Conservation (phyloP, 257 asterid species). For the Cordia subcordata region DNA sequence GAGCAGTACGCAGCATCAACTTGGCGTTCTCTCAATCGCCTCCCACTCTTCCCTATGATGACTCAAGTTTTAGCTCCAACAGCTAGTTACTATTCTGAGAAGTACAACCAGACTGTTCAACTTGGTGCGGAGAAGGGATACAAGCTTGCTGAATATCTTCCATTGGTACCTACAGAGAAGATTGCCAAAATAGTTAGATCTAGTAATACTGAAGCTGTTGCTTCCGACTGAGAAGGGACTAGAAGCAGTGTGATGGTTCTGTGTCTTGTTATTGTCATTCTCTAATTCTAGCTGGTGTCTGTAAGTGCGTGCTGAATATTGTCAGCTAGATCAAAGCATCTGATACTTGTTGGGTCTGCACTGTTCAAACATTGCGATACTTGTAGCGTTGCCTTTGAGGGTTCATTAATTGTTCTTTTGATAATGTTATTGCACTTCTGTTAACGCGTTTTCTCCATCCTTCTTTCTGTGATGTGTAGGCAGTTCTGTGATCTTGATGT, state of each 20-base stretch:
- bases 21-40: conserved; percentile 60
- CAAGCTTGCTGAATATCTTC: conserved; percentile 67
- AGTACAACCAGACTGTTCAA: conserved; percentile 68
- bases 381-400: too few relatives aligned
- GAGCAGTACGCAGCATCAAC: conserved; percentile 72
- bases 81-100: conserved; percentile 60
- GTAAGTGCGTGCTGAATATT: neutral
- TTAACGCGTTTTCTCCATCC: too few relatives aligned
- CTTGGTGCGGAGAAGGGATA: conserved; percentile 62
- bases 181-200: conserved; percentile 51
- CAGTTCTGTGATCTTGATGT: too few relatives aligned
- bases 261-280: neutral
- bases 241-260: conserved; percentile 21
- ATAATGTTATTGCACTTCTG: too few relatives aligned
- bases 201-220: conserved; percentile 16
- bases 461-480: too few relatives aligned
- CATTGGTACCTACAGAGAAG: conserved; percentile 70
- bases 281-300: neutral
- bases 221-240: conserved; percentile 3
- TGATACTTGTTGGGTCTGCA: too few relatives aligned
- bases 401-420: too few relatives aligned
- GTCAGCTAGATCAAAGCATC: too few relatives aligned
- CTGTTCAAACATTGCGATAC: too few relatives aligned
- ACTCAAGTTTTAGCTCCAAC: conserved; percentile 72
- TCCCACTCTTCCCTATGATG: conserved; percentile 67